Evolutionary conservation across 345 rosid species (phyloP), one percentile per base, ranked within the genome.

Genomic region (Populus pruinosa): DNA sequence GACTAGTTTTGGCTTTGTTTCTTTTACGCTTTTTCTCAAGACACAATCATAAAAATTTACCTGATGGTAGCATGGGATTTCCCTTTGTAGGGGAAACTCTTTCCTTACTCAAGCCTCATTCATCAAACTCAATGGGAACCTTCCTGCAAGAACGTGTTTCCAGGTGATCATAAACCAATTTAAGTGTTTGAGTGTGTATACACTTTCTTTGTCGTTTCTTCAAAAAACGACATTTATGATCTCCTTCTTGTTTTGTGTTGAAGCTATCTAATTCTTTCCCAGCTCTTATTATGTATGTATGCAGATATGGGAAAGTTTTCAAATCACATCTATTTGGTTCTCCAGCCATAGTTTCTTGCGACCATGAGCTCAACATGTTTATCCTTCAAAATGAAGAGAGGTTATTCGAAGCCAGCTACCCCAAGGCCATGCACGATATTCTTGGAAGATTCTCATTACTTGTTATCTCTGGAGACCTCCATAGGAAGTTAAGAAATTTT

Each of bases 371-470:
- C 77, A 94, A 91, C 88, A 74, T 77, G 89, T 89, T 90, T 73
- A 80, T 94, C 78, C 98, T 94, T 64, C 97, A 90, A 75, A 93
- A 91, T 43, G 97, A 94, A 75, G 97, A 83, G 84, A 91, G 80
- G 87, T 76, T 91, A 38, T 90, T 94, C 88, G 83, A 68, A 75
- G 88, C 83, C 4, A 84, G 85, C 82, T 94, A 94, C 76, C 97
- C 98, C 21, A 89, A 85, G 78, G 82, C 92, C 49, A 87, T 94
- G 88, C 90, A 87, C 64, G 94, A 88, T 66, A 90, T 94, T 70
- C 91, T 94, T 36, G 98, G 98, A 5, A 71, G 85, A 13, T 85
- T 83, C 71, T 91, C 97, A 3, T 78, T 91, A 50, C 73, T 94
- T 5, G 27, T 80, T 9, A 86, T 85, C 59, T 86, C 94, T 16